phyloP scores from a whole-genome alignment of 2,329 filamentous ascomycete genomes.

The Ophiostoma sp. region DNA sequence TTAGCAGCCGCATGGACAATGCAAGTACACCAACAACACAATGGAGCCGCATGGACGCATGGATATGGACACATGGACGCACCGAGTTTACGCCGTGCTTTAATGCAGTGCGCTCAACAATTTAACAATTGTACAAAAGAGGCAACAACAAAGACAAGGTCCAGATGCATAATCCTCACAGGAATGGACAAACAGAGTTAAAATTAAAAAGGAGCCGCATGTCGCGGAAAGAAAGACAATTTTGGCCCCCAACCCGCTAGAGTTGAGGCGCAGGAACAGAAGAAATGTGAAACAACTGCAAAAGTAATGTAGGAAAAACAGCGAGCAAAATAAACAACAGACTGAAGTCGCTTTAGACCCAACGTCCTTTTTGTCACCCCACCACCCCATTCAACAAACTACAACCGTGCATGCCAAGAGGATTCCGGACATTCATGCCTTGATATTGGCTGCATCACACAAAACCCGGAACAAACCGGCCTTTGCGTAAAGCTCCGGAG shows the following conservation, averaged over 20 bases:
- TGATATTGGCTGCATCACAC: conserved; percentile 19
- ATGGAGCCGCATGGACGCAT: neutral
- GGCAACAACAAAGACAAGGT: no score
- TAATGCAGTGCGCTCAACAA: no score
- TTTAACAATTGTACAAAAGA: no score
- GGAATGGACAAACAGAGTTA: no score
- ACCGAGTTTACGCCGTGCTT: conserved; percentile 12
- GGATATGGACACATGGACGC: conserved; percentile 3
- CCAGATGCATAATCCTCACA: no score
- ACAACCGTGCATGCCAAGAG: neutral
- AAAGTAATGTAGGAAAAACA: no score
- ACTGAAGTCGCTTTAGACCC: neutral
- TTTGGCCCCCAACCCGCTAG: no score
- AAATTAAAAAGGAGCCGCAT: no score
- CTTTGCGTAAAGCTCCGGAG: conserved; percentile 15
- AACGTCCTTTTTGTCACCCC: neutral
- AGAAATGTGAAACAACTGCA: no score
- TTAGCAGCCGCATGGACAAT: neutral
- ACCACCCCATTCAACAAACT: neutral
- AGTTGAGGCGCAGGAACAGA: no score
- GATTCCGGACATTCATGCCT: neutral
- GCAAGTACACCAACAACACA: neutral
- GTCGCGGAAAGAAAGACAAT: no score
- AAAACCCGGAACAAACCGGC: conserved; percentile 15
- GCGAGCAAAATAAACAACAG: neutral